Conservation (phyloP, 768 basidiomycete species). For the Boletus speciosus region DNA sequence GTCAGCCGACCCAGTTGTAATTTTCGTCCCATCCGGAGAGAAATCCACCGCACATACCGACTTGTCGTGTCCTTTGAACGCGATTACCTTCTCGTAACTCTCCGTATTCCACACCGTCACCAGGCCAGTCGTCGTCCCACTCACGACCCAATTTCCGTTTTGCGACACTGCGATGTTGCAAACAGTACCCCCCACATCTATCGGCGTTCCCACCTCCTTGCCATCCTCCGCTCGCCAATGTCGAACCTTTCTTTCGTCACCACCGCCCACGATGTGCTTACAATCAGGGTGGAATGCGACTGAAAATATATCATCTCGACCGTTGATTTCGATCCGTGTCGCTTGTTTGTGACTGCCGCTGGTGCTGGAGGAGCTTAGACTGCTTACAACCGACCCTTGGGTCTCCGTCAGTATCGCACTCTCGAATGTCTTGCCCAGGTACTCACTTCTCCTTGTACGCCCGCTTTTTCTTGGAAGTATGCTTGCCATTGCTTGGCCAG, state of each 20-base stretch:
- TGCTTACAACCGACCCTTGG: not conserved
- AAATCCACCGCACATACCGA: not conserved
- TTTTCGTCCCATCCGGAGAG: not conserved
- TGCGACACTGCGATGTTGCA: not conserved
- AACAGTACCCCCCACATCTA: not conserved
- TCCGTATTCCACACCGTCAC: not conserved
- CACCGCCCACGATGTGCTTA: not conserved
- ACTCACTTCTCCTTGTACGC: not conserved
- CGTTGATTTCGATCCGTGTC: not conserved
- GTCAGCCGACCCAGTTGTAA: not conserved
- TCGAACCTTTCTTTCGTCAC: not conserved
- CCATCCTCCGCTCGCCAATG: slow-evolving; percentile 5
- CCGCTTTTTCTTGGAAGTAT: not conserved
- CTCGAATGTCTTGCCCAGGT: not conserved
- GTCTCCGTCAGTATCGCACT: not conserved
- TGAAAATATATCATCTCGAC: not conserved
- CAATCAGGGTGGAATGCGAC: not conserved
- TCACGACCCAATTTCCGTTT: slow-evolving; percentile 4
- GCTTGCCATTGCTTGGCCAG: too few species aligned
- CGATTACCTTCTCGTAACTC: not conserved
- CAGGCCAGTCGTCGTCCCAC: not conserved
- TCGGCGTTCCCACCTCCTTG: not conserved
- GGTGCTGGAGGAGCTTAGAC: not conserved
- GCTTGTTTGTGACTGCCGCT: too few species aligned
- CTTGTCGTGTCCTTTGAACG: not conserved